Evolutionary conservation across 2,329 filamentous ascomycete genomes (phyloP).

Genomic region (Sporothrix euskadiensis): DNA sequence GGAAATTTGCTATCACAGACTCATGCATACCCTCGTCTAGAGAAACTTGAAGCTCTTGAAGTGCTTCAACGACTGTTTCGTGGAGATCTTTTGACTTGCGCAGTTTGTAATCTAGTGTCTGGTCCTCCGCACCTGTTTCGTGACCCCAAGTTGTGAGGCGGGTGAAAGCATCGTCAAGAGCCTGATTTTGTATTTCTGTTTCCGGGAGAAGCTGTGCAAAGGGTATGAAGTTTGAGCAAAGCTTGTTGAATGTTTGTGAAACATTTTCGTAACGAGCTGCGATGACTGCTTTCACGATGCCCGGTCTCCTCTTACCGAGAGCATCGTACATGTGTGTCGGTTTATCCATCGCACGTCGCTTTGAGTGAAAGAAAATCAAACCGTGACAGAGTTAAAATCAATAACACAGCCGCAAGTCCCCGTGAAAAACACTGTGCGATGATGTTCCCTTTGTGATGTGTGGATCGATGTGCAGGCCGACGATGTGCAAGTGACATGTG

Average conservation of each 20-base stretch:
- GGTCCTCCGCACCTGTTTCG: conserved; percentile 30
- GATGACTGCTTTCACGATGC: conserved; percentile 28
- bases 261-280: conserved; percentile 31
- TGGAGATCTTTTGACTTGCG: conserved; percentile 30
- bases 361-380: not conserved
- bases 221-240: conserved; percentile 24
- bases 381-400: not conserved
- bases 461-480: not conserved
- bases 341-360: conserved; percentile 25
- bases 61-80: conserved; percentile 23
- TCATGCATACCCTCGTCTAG: conserved; percentile 27
- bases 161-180: conserved; percentile 27
- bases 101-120: conserved; percentile 30
- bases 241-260: conserved; percentile 28
- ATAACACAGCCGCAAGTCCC: not conserved
- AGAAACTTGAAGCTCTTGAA: conserved; percentile 27
- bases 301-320: conserved; percentile 21
- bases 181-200: conserved; percentile 16
- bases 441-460: not conserved
- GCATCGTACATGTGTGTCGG: conserved; percentile 31
- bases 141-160: conserved; percentile 31
- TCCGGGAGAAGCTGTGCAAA: conserved; percentile 25
- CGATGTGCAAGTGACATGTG: not conserved
- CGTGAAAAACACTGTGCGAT: not conserved
- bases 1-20: not conserved